These are phyloP conservation scores for Malassezia arunalokei DNA, from an alignment of 1,284 basidiomycete genomes.

Conservation along the genomic window DNA sequence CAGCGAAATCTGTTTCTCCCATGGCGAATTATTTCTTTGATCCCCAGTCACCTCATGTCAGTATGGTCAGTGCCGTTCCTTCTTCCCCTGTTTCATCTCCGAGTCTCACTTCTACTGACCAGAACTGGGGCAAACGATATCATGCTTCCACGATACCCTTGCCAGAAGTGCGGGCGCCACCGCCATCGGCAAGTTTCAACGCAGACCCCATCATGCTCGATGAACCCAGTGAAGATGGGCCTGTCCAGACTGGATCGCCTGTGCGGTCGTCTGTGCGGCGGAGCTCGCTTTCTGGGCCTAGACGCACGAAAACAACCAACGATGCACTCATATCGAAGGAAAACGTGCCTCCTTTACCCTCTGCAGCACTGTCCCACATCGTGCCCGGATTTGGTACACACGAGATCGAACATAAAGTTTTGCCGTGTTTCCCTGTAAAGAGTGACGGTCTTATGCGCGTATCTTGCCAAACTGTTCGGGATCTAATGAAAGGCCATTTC, in stretches of 20 bases:
- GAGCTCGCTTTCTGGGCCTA: neutral
- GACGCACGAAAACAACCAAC: slow-evolving; percentile 1
- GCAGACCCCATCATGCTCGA: neutral
- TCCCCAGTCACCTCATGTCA: slow-evolving; percentile 29
- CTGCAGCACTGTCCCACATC: neutral
- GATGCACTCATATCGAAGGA: slow-evolving; percentile 1
- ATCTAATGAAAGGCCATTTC: slow-evolving; percentile 33
- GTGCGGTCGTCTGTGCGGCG: slow-evolving; percentile 8
- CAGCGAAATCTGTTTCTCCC: slow-evolving; percentile 1
- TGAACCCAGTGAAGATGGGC: neutral
- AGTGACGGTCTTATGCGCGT: slow-evolving; percentile 94
- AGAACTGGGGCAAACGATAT: neutral
- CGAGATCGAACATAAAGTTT: slow-evolving; percentile 62
- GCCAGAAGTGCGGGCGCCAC: neutral
- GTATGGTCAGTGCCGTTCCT: neutral
- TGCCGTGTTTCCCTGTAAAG: slow-evolving; percentile 83
- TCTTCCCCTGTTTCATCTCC: neutral
- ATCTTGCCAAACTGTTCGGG: slow-evolving; percentile 54
- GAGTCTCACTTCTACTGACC: neutral
- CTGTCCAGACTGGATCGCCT: slow-evolving; percentile 8
- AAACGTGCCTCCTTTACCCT: neutral
- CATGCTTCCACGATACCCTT: neutral
- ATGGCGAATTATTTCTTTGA: slow-evolving; percentile 38
- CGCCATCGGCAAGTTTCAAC: neutral
- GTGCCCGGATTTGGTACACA: slow-evolving; percentile 39